Evolutionary conservation across 2,329 filamentous ascomycete genomes (phyloP), one percentile per base, ranked within the genome.

Genomic region (Zarea fungicola): DNA sequence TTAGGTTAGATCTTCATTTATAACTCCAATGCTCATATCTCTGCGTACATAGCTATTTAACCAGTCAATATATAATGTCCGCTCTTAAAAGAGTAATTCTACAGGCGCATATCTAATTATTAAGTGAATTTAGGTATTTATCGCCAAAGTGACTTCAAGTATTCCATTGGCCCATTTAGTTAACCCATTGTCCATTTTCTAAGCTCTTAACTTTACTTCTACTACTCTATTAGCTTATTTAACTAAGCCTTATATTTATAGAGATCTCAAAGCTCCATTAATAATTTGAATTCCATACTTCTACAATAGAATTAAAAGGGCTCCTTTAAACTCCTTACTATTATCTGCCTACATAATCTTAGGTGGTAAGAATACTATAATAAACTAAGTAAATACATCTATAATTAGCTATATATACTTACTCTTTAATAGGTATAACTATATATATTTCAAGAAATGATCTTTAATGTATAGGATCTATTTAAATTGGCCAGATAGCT

Each of bases 391-490:
- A 19, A 47, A 47, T 14, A 18, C 44, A 35, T 25, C 44, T 28
- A 31, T 32, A 26, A 47, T 47, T 39, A 31, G 44, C 32, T 47
- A 19, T 26, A 32, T 31, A 28, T 47, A 32, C 25, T 47, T 47
- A 16, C 44, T 47, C 34, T 39, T 47, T 26, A 47, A 29, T 4
- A 32, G 44, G 26, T 47, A 47, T 23, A 47, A 26, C 34, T 47
- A 22, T 19, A 32, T 39, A 39, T 47, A 47, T 26, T 47, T 47
- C 13, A 32, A 39, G 21, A 47, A 47, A 32, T 47, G 44, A 47
- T 47, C 44, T 29, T 47, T 47, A 21, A 48, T 42, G 42, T 48
- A 37, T 32, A 48, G 35, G 35, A 48, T 48, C 36, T 37, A 42
- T 31, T 48, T 42, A 42, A 28, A 48, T 48, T 48, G 46, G 13